Evolutionary conservation across 2,329 filamentous ascomycete genomes (phyloP), one percentile per base, ranked within the genome.

Genomic region (Diplodia intermedia): DNA sequence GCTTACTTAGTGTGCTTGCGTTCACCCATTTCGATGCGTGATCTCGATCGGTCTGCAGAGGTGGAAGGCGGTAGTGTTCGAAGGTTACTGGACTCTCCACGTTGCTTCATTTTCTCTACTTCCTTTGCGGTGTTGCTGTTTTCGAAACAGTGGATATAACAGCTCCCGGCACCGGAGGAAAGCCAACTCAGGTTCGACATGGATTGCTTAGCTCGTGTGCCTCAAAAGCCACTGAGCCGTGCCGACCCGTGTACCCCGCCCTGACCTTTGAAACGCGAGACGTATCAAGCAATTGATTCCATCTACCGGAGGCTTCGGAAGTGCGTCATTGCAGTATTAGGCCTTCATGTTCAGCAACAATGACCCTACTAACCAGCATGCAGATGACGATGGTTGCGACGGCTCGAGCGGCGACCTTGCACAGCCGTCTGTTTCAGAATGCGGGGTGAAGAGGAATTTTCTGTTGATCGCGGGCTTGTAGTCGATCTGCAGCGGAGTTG

Each of bases 171-270:
- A 33, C 31, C 8, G 3, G 6, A 5, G 31, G 8, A 33, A 1
- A 8, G 31, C 31, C 31, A 33, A 33, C 31, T 33, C 31, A 5
- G 5, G 31, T 7, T 33, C 31, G 31, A 33, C 31, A 36, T 12
- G 9, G 33, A 36, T 36, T 9, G 11, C 33, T 9, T 36, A 11
- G 33, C 33, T 12, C 9, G 33, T 12, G 33, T 31, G 23, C 15
- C 52, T 7, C 12, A 9, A 47, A 47, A 31, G 26, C 11, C 52
- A 20, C 33, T 49, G 26, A 31, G 29, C 31, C 60, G 60, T 33
- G 47, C 60, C 60, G 47, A 52, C 47, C 60, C 31, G 60, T 52
- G 47, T 52, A 31, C n/a, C 26, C 40, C 57, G 23, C 57, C 56
- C 40, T 23, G 23, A 20, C 26, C 18, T 43, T 38, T 15, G 47